Percentiles rank a stretch among this genome's conserved stretches.
Conservation (phyloP, 192 early-diverging fungal species). For the Funneliformis geosporum region DNA sequence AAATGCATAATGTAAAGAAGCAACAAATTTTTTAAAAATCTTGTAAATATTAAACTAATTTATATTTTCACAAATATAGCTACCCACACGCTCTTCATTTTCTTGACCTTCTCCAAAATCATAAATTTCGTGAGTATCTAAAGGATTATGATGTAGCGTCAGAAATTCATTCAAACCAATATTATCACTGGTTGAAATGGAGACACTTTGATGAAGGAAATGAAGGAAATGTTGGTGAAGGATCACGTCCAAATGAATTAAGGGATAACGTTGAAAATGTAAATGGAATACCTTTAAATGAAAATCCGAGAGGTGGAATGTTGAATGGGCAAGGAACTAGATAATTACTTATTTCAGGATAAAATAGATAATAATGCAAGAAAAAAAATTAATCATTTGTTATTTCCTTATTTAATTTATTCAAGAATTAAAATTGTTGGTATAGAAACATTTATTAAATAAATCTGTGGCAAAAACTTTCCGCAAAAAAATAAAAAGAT, state of each 20-base stretch:
- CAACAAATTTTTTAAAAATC: not conserved
- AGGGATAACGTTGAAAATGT: not conserved
- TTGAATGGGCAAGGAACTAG: not conserved
- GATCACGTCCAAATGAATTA: not conserved
- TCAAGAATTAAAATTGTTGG: too few relatives aligned
- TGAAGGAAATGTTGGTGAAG: not conserved
- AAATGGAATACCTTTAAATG: not conserved
- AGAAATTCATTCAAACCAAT: conserved; percentile 78
- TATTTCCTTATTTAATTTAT: too few relatives aligned
- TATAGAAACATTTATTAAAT: too few relatives aligned
- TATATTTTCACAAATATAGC: conserved; percentile 41
- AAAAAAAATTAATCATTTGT: too few relatives aligned
- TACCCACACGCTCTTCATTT: conserved; percentile 89
- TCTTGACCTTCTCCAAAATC: conserved; percentile 81
- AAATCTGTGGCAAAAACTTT: too few relatives aligned
- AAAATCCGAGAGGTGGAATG: not conserved
- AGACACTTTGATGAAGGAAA: not conserved
- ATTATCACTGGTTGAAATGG: conserved; percentile 64
- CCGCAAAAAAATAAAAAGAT: too few relatives aligned
- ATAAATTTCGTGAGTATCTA: conserved; percentile 75
- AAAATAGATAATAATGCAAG: too few relatives aligned
- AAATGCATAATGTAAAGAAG: conserved; percentile 75
- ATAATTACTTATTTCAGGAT: too few relatives aligned
- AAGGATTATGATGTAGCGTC: conserved; percentile 69
- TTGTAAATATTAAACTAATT: not conserved